Base-by-base conservation (phyloP, 176 grass and related monocot genomes). In the Hyparrhenia diplandra region DNA sequence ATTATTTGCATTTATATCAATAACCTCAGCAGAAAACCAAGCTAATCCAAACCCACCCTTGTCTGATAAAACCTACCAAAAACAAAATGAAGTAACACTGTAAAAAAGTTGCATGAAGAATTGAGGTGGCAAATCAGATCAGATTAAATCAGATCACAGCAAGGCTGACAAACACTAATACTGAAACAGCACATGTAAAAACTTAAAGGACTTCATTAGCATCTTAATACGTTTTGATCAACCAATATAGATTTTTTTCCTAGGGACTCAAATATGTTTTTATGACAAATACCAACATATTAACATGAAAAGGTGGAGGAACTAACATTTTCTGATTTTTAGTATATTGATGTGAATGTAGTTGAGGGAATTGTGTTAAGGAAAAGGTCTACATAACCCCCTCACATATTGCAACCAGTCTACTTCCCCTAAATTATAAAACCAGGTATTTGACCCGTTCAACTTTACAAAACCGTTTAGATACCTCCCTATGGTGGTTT, bases 1-100 rank as follows among this genome's bases (percentile, higher is more conserved):
- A 81, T 79, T 91, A 84, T 84, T 35, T 52, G 90, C 93, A 42
- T 94, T 91, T 69, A 99, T 85, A 88, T 96, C 89, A 87, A 96
- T 67, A 76, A 99, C 93, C 12, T 73, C 83, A 34, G 91, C 97
- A 88, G 86, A 82, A 93, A 91, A 94, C 97, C 97, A 99, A 83
- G 87, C 89, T 47, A 73, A 83, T 85, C 87, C 83, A 74, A 69
- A 80, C 21, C 87, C 77, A 23, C 78, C 74, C 58, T 83, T 57
- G 23, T 83, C 71, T 77, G 83, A 86, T 45, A 87, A 82, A 79
- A 99, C 97, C 97, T 99, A 85, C 68, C 8, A 77, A 34, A 69
- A 81, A 78, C 5, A 76, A 23, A 64, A 82, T 59, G 60, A 62
- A 71, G 74, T 61, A 31, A 89, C 75, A 86, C 35, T 60, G 6